A percentile compares a stretch with the other conserved stretches of the same genome.
Evolutionary conservation across 805 yeast species (phyloP).

Genomic region (Sugiyamaella chiloensis): DNA sequence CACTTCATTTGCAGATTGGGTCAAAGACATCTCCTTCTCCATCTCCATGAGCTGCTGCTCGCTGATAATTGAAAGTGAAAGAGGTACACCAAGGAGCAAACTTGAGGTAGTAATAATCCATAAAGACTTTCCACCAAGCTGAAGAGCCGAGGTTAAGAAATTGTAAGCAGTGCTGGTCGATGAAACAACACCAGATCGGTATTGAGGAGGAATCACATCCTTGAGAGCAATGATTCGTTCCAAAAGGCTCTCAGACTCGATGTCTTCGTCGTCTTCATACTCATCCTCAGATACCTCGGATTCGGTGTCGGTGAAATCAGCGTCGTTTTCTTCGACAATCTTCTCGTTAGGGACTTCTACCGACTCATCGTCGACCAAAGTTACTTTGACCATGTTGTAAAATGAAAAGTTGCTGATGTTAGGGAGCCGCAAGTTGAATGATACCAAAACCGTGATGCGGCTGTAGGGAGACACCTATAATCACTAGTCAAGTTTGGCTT

Average conservation of each 20-base stretch:
- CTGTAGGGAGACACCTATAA: too few species aligned
- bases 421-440: too few species aligned
- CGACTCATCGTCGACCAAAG: conserved; percentile 51
- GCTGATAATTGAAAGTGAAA: conserved; percentile 80
- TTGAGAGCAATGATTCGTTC: conserved; percentile 90
- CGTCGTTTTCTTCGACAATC: conserved; percentile 35
- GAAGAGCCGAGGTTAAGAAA: conserved; percentile 45
- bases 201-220: conserved; percentile 86
- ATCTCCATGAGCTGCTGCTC: conserved; percentile 92
- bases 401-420: conserved; percentile 9
- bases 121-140: conserved; percentile 68
- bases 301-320: conserved; percentile 51
- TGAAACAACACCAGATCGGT: conserved; percentile 52
- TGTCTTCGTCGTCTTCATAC: conserved; percentile 65
- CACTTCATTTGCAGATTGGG: conserved; percentile 31
- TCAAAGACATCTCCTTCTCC: conserved; percentile 80
- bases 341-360: conserved; percentile 36
- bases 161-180: conserved; percentile 34
- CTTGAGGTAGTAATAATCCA: conserved; percentile 87
- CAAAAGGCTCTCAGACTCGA: conserved; percentile 72
- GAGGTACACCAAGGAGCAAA: conserved; percentile 86
- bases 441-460: too few species aligned
- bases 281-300: conserved; percentile 48
- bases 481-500: too few species aligned
- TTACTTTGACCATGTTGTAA: conserved; percentile 63